phyloP scores from a whole-genome alignment of 306 rosid species.

The Lathyrus sativus region DNA sequence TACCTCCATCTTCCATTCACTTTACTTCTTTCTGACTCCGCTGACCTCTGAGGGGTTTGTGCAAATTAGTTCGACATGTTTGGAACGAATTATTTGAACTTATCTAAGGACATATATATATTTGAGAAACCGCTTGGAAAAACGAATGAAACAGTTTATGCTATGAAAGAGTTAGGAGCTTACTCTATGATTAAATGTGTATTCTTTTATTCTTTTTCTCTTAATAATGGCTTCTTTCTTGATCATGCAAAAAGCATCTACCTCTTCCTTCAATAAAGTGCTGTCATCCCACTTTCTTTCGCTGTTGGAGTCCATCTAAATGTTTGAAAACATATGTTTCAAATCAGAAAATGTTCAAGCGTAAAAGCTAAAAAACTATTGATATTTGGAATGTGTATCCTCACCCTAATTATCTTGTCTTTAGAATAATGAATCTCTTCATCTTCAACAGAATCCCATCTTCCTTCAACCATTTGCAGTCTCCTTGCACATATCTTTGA shows the following conservation, averaged over 20 bases:
- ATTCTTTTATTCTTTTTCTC: slow-evolving; percentile 74
- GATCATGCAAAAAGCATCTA: slow-evolving; percentile 54
- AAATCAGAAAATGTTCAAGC: neutral
- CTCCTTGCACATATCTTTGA: slow-evolving; percentile 71
- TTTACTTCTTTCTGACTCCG: slow-evolving; percentile 76
- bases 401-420: slow-evolving; percentile 67
- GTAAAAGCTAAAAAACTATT: too few relatives aligned
- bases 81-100: neutral
- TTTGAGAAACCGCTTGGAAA: neutral
- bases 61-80: slow-evolving; percentile 27
- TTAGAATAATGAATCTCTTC: slow-evolving; percentile 51
- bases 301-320: slow-evolving; percentile 74
- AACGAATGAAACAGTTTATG: neutral
- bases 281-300: slow-evolving; percentile 78
- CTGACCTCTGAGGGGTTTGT: slow-evolving; percentile 61
- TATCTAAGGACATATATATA: neutral
- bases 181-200: slow-evolving; percentile 74
- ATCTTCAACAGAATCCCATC: slow-evolving; percentile 42
- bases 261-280: slow-evolving; percentile 66
- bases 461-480: slow-evolving; percentile 54
- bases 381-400: neutral
- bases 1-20: slow-evolving; percentile 90
- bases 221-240: slow-evolving; percentile 66
- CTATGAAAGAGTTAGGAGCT: slow-evolving; percentile 23
- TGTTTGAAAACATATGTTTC: neutral